Conservation (phyloP, 1,139 yeast genomes). For the Pichia norvegensis region DNA sequence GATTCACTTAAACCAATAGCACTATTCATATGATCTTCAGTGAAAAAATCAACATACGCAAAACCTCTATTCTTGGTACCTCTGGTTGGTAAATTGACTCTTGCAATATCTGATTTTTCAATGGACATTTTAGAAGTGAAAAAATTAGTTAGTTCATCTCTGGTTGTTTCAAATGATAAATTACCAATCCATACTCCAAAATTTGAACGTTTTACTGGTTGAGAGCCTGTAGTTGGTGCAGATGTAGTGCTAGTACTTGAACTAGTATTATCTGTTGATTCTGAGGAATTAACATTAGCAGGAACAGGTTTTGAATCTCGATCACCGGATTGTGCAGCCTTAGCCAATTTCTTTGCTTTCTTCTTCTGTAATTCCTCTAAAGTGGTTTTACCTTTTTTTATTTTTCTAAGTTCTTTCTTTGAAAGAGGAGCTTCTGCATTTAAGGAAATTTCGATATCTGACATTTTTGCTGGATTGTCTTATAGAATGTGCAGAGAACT, state of each 20-base stretch:
- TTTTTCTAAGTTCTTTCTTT: constrained; percentile 80
- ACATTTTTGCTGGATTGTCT: constrained; percentile 8
- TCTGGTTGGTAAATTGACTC: constrained; percentile 61
- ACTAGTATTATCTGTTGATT: constrained; percentile 29
- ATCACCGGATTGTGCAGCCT: constrained; percentile 10
- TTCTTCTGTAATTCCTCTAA: constrained; percentile 46
- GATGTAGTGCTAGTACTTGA: constrained; percentile 16
- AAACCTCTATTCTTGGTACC: constrained; percentile 67
- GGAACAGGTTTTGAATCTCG: background rate
- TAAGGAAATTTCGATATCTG: constrained; percentile 74
- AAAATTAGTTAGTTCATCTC: constrained; percentile 64
- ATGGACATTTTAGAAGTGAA: constrained; percentile 51
- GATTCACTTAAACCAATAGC: constrained; percentile 66
- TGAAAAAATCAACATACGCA: constrained; percentile 82
- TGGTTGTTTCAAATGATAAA: constrained; percentile 74
- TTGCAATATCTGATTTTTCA: constrained; percentile 42
- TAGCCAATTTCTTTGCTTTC: constrained; percentile 23
- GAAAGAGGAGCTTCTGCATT: constrained; percentile 76
- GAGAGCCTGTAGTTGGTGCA: background rate
- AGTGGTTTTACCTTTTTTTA: constrained; percentile 72
- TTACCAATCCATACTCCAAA: constrained; percentile 95
- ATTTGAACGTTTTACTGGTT: constrained; percentile 35
- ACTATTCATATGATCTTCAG: constrained; percentile 51
- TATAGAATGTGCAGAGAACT: background rate
- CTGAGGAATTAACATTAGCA: constrained; percentile 5